Evolutionary conservation across 2,329 filamentous ascomycete species (phyloP).

Genomic region (Fusarium sp.): DNA sequence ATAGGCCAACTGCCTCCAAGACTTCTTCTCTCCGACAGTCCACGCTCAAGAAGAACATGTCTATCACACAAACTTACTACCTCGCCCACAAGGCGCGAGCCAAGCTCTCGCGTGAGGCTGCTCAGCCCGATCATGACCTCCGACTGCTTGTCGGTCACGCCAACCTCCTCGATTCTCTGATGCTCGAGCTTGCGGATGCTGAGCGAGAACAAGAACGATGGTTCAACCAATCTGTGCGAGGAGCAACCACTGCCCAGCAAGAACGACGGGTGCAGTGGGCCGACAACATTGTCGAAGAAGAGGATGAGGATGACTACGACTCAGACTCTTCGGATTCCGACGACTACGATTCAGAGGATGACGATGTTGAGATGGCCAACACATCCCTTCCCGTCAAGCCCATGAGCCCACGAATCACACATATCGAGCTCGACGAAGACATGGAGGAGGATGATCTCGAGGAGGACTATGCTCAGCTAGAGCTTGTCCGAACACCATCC

Average conservation of each 20-base stretch:
- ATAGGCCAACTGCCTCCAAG: constrained; percentile 42
- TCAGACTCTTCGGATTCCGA: constrained; percentile 66
- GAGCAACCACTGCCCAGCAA: constrained; percentile 66
- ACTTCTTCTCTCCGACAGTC: constrained; percentile 44
- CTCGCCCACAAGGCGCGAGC: constrained; percentile 94
- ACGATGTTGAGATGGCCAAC: constrained; percentile 67
- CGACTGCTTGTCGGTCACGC: constrained; percentile 95
- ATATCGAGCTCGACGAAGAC: constrained; percentile 54
- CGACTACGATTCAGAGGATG: constrained; percentile 63
- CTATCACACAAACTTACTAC: constrained; percentile 97
- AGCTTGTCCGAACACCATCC: constrained; percentile 74
- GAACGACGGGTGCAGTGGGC: constrained; percentile 88
- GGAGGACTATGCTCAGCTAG: constrained; percentile 72
- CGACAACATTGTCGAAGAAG: constrained; percentile 77
- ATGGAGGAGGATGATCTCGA: constrained; percentile 65
- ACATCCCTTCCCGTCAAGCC: constrained; percentile 56
- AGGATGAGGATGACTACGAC: constrained; percentile 76
- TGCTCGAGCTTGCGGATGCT: constrained; percentile 90
- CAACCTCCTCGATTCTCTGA: constrained; percentile 95
- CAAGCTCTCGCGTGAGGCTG: constrained; percentile 94
- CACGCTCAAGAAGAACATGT: constrained; percentile 83
- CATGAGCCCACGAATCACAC: constrained; percentile 47
- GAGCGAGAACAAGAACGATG: constrained; percentile 95
- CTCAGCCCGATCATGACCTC: constrained; percentile 91
- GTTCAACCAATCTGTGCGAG: constrained; percentile 95